Percentiles rank a stretch among this genome's conserved stretches.
These are phyloP conservation scores for Onygenales sp. DNA, from an alignment of 2,329 filamentous ascomycete genomes.

Conservation along the genomic window DNA sequence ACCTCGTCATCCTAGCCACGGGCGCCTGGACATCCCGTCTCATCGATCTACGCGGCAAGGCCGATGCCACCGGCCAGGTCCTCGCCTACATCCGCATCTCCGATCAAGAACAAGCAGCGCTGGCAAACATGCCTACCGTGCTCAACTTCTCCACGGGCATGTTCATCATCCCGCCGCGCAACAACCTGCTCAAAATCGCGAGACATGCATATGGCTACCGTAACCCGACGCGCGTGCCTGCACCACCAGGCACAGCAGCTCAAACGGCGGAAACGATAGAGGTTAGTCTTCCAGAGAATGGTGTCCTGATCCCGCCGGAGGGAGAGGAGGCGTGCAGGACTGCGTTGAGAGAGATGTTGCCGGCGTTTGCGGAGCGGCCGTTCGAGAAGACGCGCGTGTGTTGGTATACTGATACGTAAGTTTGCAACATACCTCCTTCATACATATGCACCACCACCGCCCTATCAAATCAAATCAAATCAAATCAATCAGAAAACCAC, in stretches of 20 bases:
- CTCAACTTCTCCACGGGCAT: constrained; percentile 41
- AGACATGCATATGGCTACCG: constrained; percentile 61
- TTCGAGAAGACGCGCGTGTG: constrained; percentile 57
- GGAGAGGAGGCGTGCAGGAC: constrained; percentile 52
- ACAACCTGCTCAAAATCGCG: constrained; percentile 56
- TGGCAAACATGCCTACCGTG: constrained; percentile 58
- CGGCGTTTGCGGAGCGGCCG: constrained; percentile 49
- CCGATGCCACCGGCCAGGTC: constrained; percentile 71
- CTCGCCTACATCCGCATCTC: constrained; percentile 70
- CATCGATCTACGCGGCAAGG: constrained; percentile 66
- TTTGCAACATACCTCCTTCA: not conserved
- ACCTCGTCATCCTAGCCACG: constrained; percentile 69
- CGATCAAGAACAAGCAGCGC: constrained; percentile 55
- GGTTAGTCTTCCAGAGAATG: constrained; percentile 31
- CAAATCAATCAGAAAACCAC: too few relatives aligned
- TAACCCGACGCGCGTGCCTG: constrained; percentile 29
- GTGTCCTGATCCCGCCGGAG: constrained; percentile 39
- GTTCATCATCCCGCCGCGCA: constrained; percentile 47
- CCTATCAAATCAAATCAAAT: too few relatives aligned
- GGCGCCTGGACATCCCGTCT: constrained; percentile 79
- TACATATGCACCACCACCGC: not conserved
- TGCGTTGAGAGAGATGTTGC: constrained; percentile 53
- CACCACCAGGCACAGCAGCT: constrained; percentile 13
- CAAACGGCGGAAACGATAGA: constrained; percentile 8
- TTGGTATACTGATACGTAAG: constrained; percentile 65